These are phyloP conservation scores for Sequoia sempervirens DNA, from an alignment of 75 land plant species.

Conservation along the genomic window DNA sequence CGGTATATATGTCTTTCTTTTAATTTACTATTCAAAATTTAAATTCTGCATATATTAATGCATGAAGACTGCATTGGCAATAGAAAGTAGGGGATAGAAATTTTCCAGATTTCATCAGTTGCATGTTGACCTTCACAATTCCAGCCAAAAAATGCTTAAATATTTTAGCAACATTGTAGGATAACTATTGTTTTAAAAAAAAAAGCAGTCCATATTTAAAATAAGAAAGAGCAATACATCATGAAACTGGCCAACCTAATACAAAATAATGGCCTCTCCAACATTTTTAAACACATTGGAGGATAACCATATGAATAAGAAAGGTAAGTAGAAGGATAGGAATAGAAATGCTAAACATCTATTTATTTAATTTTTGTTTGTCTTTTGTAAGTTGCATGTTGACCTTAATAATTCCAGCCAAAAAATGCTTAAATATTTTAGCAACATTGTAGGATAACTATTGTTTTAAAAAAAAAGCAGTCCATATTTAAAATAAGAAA, in stretches of 20 bases:
- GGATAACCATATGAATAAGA: neutral
- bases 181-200: neutral
- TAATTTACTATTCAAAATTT: neutral
- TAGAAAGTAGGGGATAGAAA: neutral
- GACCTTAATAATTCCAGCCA: neutral
- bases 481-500: too few relatives aligned
- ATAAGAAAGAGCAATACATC: too few relatives aligned
- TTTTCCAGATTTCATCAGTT: neutral
- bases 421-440: neutral
- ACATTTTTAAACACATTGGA: neutral
- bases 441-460: neutral
- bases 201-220: too few relatives aligned
- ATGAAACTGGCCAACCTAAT: too few relatives aligned
- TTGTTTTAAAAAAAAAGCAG: too few relatives aligned
- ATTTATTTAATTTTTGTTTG: neutral
- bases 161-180: neutral
- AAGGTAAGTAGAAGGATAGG: neutral
- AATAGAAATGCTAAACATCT: neutral
- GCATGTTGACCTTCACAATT: neutral
- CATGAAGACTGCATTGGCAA: neutral
- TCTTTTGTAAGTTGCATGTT: neutral
- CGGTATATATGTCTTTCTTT: constrained; percentile 42
- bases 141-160: neutral
- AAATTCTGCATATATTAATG: neutral
- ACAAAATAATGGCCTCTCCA: too few relatives aligned